Conservation (phyloP, 2,329 filamentous ascomycete genomes). For the Aspergillus aculeatinus region DNA sequence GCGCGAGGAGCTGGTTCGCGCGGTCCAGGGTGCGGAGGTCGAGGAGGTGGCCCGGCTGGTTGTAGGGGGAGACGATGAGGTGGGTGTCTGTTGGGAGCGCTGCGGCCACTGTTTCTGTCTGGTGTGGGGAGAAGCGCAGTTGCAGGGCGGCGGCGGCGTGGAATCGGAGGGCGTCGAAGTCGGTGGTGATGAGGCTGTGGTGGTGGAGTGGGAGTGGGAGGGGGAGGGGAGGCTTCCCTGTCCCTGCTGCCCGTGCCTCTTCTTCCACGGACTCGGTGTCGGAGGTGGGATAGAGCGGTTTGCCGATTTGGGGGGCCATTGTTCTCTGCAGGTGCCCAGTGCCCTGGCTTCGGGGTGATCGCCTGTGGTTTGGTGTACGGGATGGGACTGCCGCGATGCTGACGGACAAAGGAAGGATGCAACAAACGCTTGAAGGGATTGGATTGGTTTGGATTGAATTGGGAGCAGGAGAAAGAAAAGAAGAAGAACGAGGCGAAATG, state of each 20-base stretch:
- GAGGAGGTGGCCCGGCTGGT: conserved; percentile 67
- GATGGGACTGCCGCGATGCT: neutral
- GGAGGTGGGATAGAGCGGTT: conserved; percentile 2
- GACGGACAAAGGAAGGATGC: neutral
- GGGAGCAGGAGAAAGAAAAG: neutral
- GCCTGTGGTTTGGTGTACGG: neutral
- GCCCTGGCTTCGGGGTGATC: neutral
- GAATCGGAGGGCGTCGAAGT: conserved; percentile 36
- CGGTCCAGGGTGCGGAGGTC: conserved; percentile 66
- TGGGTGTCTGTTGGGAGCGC: conserved; percentile 25
- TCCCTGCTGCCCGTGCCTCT: no score
- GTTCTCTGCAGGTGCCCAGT: neutral
- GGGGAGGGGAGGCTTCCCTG: conserved; percentile 1
- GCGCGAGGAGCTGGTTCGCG: conserved; percentile 68
- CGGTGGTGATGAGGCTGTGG: conserved; percentile 33
- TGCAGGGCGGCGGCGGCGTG: conserved; percentile 36
- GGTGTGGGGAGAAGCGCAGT: conserved; percentile 14
- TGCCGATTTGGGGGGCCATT: conserved; percentile 15
- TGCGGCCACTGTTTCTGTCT: conserved; percentile 2
- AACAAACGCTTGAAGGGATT: neutral
- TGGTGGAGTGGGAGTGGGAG: conserved; percentile 21
- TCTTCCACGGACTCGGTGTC: neutral
- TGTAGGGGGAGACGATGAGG: conserved; percentile 75
- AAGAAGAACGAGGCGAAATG: neutral
- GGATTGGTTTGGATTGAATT: no score